These are phyloP conservation scores for Nakazawaea laoshanensis DNA, from an alignment of 805 yeast genomes.

Conservation along the genomic window DNA sequence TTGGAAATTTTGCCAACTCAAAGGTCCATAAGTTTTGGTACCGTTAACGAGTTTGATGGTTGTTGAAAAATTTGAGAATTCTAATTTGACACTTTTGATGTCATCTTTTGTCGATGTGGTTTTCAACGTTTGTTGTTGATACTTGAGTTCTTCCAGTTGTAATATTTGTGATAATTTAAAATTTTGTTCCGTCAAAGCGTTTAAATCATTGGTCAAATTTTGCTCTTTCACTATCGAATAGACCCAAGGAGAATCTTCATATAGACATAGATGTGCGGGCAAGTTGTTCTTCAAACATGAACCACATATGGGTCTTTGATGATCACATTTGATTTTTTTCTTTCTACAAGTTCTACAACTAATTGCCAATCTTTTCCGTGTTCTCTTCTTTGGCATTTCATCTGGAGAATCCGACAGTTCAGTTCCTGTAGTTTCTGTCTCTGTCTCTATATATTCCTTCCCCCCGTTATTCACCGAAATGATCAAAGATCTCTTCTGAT, in stretches of 20 bases:
- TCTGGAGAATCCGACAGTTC: constrained; percentile 1
- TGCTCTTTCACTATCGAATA: constrained; percentile 8
- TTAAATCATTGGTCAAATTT: constrained; percentile 5
- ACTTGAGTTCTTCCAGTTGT: constrained; percentile 1
- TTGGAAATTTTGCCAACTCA: constrained; percentile 8
- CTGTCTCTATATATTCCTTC: no score
- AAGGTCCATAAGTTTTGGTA: constrained; percentile 5
- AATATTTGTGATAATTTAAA: constrained; percentile 1
- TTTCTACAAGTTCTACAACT: constrained; percentile 22
- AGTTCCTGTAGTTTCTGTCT: no score
- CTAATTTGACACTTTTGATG: constrained; percentile 3
- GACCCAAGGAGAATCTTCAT: constrained; percentile 15
- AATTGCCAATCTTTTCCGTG: constrained; percentile 16
- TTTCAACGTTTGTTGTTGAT: not conserved
- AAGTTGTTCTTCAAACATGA: constrained; percentile 19
- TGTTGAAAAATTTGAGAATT: constrained; percentile 2
- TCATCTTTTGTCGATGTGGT: not conserved
- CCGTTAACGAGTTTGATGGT: not conserved
- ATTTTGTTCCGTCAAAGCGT: constrained; percentile 7
- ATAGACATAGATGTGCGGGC: constrained; percentile 17
- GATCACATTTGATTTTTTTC: constrained; percentile 25
- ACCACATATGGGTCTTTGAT: constrained; percentile 24
- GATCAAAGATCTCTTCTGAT: no score
- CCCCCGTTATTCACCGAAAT: no score
- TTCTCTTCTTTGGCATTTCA: constrained; percentile 2